Evolutionary conservation across 805 yeast genomes (phyloP).

Genomic region (Naumovozyma castellii): DNA sequence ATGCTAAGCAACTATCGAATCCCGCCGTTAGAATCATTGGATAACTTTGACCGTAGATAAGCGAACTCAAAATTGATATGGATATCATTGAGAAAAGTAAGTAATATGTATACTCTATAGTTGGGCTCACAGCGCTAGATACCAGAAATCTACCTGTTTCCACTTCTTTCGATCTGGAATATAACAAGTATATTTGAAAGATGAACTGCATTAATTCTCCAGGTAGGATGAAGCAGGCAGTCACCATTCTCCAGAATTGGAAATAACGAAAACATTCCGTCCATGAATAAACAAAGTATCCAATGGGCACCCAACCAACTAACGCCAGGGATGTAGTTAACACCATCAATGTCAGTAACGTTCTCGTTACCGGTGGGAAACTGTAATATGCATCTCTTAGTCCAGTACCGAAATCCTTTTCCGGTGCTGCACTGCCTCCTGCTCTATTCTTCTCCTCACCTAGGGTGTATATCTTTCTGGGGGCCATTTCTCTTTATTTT

Average conservation of each 20-base stretch:
- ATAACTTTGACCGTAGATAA: constrained; percentile 6
- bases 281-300: constrained; percentile 14
- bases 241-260: constrained; percentile 25
- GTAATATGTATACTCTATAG: constrained; percentile 21
- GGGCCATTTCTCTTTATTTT: constrained; percentile 1
- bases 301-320: constrained; percentile 26
- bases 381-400: constrained; percentile 10
- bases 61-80: constrained; percentile 7
- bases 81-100: constrained; percentile 15
- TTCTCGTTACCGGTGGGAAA: constrained; percentile 57
- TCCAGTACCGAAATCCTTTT: constrained; percentile 1
- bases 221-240: constrained; percentile 21
- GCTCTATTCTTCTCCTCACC: constrained; percentile 1
- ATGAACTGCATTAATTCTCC: constrained; percentile 18
- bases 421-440: neutral
- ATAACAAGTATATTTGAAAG: constrained; percentile 21
- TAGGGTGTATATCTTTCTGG: constrained; percentile 10
- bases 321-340: constrained; percentile 35
- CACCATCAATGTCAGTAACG: constrained; percentile 40
- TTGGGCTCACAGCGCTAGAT: constrained; percentile 7
- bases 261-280: constrained; percentile 9
- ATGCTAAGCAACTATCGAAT: constrained; percentile 34
- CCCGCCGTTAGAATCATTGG: constrained; percentile 17
- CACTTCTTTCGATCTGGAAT: constrained; percentile 20
- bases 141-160: constrained; percentile 17